Evolutionary conservation across 345 rosid genomes (phyloP).

Genomic region (Geranium rotundifolium): DNA sequence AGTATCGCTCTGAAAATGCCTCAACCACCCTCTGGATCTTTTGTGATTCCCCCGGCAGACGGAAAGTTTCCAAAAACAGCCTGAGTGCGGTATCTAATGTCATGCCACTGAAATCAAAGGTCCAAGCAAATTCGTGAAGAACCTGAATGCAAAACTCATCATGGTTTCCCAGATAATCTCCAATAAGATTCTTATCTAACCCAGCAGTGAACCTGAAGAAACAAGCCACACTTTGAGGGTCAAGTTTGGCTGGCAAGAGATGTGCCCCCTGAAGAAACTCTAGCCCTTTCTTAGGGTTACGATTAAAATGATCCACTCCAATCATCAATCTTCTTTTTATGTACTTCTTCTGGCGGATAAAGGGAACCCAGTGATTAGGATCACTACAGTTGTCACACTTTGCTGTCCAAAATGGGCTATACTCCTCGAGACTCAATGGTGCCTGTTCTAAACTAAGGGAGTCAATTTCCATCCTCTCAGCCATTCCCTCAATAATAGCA

Average conservation of each 20-base stretch:
- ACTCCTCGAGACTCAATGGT: slow-evolving; percentile 73
- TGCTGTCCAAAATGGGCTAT: slow-evolving; percentile 96
- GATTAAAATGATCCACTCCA: slow-evolving; percentile 99
- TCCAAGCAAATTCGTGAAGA: slow-evolving; percentile 97
- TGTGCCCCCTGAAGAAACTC: slow-evolving; percentile 98
- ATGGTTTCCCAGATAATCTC: slow-evolving; percentile 96
- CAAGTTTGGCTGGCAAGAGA: slow-evolving; percentile 96
- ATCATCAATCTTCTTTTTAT: slow-evolving; percentile 96
- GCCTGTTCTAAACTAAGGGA: slow-evolving; percentile 50
- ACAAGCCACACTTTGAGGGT: slow-evolving; percentile 98
- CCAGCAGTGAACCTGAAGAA: slow-evolving; percentile 97
- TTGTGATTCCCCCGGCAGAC: slow-evolving; percentile 97
- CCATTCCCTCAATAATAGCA: slow-evolving; percentile 98
- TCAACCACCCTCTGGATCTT: slow-evolving; percentile 96
- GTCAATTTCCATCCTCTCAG: slow-evolving; percentile 85
- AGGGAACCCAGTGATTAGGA: slow-evolving; percentile 84
- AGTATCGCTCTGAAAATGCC: slow-evolving; percentile 96
- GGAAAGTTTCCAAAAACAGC: slow-evolving; percentile 84
- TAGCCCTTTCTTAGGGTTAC: slow-evolving; percentile 97
- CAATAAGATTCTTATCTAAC: slow-evolving; percentile 95
- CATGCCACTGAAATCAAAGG: slow-evolving; percentile 97
- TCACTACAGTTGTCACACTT: slow-evolving; percentile 77
- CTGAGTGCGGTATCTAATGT: slow-evolving; percentile 90
- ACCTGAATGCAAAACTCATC: slow-evolving; percentile 98
- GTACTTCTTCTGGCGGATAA: slow-evolving; percentile 81